phyloP scores from a whole-genome alignment of 768 basidiomycete genomes.

The Boletus eberwhitei region DNA sequence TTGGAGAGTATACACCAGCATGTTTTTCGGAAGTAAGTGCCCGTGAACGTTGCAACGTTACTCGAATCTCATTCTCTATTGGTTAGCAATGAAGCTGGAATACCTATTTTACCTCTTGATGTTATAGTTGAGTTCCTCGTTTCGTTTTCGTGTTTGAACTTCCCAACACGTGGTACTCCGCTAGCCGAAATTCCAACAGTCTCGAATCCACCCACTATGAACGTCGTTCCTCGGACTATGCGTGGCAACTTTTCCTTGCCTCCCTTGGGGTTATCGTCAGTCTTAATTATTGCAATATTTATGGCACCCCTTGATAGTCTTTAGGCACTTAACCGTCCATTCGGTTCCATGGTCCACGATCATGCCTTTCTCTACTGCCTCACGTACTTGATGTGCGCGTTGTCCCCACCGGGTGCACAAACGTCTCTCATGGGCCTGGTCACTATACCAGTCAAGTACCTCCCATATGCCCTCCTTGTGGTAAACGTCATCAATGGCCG shows the following conservation, averaged over 20 bases:
- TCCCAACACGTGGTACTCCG: neutral
- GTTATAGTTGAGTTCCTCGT: slow-evolving; percentile 36
- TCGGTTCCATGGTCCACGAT: slow-evolving; percentile 52
- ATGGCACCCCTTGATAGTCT: neutral
- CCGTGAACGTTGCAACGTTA: neutral
- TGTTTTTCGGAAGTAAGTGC: slow-evolving; percentile 64
- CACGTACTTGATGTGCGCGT: slow-evolving; percentile 63
- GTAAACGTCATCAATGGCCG: slow-evolving; percentile 70
- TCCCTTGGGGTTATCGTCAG: slow-evolving; percentile 58
- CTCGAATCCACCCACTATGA: slow-evolving; percentile 62
- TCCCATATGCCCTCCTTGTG: slow-evolving; percentile 70
- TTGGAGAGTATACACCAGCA: slow-evolving; percentile 71
- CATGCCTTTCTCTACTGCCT: slow-evolving; percentile 66
- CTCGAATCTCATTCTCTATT: neutral
- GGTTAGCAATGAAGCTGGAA: slow-evolving; percentile 27
- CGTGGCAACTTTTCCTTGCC: slow-evolving; percentile 67
- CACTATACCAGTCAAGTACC: slow-evolving; percentile 66
- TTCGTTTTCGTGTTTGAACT: neutral
- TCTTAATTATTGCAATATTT: slow-evolving; percentile 4
- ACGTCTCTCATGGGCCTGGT: slow-evolving; percentile 80
- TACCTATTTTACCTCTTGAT: slow-evolving; percentile 43
- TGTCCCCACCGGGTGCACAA: slow-evolving; percentile 62
- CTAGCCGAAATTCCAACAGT: slow-evolving; percentile 60
- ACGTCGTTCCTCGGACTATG: slow-evolving; percentile 66
- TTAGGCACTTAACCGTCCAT: slow-evolving; percentile 58